Conservation (phyloP, 2,329 filamentous ascomycete genomes). For the Talaromyces sp. region DNA sequence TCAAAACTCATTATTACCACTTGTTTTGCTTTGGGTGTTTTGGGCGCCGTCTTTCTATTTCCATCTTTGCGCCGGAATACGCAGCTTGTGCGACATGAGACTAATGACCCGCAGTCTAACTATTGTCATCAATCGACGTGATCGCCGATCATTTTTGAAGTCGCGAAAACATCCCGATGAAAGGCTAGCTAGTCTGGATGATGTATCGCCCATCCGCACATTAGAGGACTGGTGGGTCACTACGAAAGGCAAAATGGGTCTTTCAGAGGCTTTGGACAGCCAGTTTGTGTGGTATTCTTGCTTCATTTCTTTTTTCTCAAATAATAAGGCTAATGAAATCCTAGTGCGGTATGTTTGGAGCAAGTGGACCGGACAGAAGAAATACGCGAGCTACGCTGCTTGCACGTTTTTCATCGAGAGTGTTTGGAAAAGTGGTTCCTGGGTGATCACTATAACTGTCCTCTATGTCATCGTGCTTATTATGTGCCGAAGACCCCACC, state of each 20-base stretch:
- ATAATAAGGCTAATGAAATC: neutral
- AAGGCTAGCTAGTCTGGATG: slow-evolving; percentile 39
- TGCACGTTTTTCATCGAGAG: slow-evolving; percentile 45
- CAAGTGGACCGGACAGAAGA: slow-evolving; percentile 38
- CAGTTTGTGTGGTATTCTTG: slow-evolving; percentile 42
- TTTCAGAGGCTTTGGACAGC: slow-evolving; percentile 36
- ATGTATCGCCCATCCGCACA: slow-evolving; percentile 38
- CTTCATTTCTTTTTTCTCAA: neutral
- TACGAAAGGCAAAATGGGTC: slow-evolving; percentile 34
- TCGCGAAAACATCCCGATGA: slow-evolving; percentile 30
- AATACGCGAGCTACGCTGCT: slow-evolving; percentile 42
- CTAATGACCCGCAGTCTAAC: slow-evolving; percentile 28
- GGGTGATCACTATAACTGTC: slow-evolving; percentile 43
- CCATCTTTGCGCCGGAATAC: neutral
- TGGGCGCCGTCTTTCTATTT: neutral
- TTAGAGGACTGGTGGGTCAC: slow-evolving; percentile 42
- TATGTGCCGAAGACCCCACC: slow-evolving; percentile 34
- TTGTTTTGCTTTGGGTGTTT: neutral
- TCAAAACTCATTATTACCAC: neutral
- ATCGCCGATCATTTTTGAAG: slow-evolving; percentile 22
- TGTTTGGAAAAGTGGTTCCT: slow-evolving; percentile 46
- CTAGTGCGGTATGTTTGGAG: slow-evolving; percentile 43
- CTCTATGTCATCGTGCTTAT: slow-evolving; percentile 41
- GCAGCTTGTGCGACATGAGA: slow-evolving; percentile 7
- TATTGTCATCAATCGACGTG: slow-evolving; percentile 38